Base-by-base conservation (phyloP, 768 basidiomycete genomes). In the Leccinum subtestaceum region DNA sequence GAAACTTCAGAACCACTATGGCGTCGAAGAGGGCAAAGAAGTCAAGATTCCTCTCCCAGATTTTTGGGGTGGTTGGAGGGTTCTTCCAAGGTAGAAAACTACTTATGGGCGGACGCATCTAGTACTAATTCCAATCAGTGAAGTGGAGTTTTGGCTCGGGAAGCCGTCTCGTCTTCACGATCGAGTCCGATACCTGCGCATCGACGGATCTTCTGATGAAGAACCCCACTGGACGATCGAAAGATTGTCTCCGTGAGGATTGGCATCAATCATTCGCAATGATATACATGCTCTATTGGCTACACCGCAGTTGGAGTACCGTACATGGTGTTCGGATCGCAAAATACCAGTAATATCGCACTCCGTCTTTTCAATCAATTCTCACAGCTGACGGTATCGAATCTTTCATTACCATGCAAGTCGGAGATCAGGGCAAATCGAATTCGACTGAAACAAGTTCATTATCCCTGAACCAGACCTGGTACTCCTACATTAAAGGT, bases 91-190 rank as follows among this genome's bases (percentile, higher is more conserved):
- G 93, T 96, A 65, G 46, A n/a, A 19, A 40, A 19, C 10, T 6
- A 27, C 17, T 23, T 46, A 3, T 38, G 29, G 31, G 29, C 25
- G 12, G 27, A n/a, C 3, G 40, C 43, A 25, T 43, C 23, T 13
- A 8, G 9, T 21, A 36, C 62, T 68, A 49, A 72, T 47, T 17
- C 52, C 36, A 4, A 53, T 40, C 67, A 97, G 95, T 60, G 96
- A 98, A 75, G 80, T 98, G 53, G 96, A 98, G 70, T 98, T 98
- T 72, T 98, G 96, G 96, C 81, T 84, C n/a, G 96, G 96, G 31
- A 90, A 94, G 67, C 92, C 93, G n/a, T 95, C 93, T 25, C 83
- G 96, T 40, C 77, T 98, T 52, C 95, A 98, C 65, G 95, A 98
- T 72, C 87, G 95, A 47, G 84, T 96, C 60, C 84, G 84, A 25